phyloP scores from a whole-genome alignment of 2,329 filamentous ascomycete genomes.

The Plectosphaerella plurivora region DNA sequence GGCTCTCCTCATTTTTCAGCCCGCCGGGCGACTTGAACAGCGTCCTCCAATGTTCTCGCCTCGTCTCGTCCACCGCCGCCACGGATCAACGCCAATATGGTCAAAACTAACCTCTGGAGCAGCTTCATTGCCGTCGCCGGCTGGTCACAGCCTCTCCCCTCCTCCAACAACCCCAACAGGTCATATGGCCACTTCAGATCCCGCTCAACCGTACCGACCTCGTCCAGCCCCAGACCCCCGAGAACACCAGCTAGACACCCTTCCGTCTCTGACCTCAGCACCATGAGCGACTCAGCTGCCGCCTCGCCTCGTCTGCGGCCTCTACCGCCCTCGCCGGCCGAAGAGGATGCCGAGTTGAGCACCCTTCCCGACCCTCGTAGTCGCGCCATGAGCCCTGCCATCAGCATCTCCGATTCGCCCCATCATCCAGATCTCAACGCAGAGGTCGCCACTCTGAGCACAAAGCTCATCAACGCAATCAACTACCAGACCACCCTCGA shows the following conservation, averaged over 20 bases:
- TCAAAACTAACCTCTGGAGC: constrained; percentile 11
- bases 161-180: constrained; percentile 19
- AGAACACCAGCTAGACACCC: constrained; percentile 31
- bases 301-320: constrained; percentile 24
- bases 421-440: constrained; percentile 54
- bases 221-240: constrained; percentile 28
- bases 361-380: constrained; percentile 64
- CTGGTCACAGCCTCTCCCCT: constrained; percentile 38
- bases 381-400: constrained; percentile 42
- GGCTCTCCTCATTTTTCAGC: neutral
- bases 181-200: constrained; percentile 48
- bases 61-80: neutral
- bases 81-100: constrained; percentile 3
- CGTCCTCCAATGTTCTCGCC: neutral
- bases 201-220: constrained; percentile 44
- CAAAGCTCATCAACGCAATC: constrained; percentile 94
- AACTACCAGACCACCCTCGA: constrained; percentile 93
- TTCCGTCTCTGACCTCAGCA: constrained; percentile 29
- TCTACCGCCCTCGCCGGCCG: constrained; percentile 33
- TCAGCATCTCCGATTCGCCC: constrained; percentile 23
- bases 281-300: constrained; percentile 32
- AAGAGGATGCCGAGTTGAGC: constrained; percentile 59
- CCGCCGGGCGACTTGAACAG: no score
- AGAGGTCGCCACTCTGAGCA: constrained; percentile 86
- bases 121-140: constrained; percentile 52